Percentiles rank a stretch among this genome's conserved stretches.
These are phyloP conservation scores for Hygrophoropsis aurantiaca DNA, from an alignment of 768 basidiomycete genomes.

Conservation along the genomic window DNA sequence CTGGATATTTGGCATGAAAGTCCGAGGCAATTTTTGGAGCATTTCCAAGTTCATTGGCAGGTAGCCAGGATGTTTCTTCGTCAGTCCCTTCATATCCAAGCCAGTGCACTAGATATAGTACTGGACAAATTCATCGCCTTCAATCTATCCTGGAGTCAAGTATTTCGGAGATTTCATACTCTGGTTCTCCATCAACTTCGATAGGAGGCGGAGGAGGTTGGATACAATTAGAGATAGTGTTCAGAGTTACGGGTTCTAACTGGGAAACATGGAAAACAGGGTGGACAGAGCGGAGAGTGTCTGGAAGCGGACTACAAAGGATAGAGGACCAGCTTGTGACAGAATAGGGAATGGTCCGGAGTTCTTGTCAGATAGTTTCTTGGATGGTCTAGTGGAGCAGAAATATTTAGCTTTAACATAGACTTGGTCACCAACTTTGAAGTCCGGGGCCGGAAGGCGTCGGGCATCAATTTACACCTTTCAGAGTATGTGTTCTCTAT, in stretches of 20 bases:
- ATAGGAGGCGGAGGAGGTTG: slow-evolving; percentile 12
- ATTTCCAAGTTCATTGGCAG: slow-evolving; percentile 6
- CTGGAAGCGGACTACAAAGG: slow-evolving; percentile 20
- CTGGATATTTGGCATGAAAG: neutral
- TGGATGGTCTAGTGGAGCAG: slow-evolving; percentile 2
- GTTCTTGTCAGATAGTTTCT: slow-evolving; percentile 20
- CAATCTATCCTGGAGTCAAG: slow-evolving; percentile 12
- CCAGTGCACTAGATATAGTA: slow-evolving; percentile 11
- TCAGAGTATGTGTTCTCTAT: too few relatives aligned
- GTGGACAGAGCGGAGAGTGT: slow-evolving; percentile 15
- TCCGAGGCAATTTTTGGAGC: neutral
- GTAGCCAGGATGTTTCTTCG: slow-evolving; percentile 13
- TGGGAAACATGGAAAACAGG: slow-evolving; percentile 5
- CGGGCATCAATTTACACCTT: too few relatives aligned
- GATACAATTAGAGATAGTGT: slow-evolving; percentile 1
- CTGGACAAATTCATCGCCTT: neutral
- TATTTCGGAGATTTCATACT: slow-evolving; percentile 15
- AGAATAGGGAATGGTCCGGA: slow-evolving; percentile 21
- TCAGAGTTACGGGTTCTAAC: neutral
- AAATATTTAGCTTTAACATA: slow-evolving; percentile 9
- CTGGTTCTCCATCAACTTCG: slow-evolving; percentile 3
- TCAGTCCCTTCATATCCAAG: slow-evolving; percentile 11
- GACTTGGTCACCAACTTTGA: slow-evolving; percentile 6
- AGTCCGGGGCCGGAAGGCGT: neutral
- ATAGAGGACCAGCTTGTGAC: slow-evolving; percentile 12